A percentile compares a stretch with the other conserved stretches of the same genome.
Evolutionary conservation across 345 rosid species (phyloP).

Genomic region (Abelmoschus esculentus): DNA sequence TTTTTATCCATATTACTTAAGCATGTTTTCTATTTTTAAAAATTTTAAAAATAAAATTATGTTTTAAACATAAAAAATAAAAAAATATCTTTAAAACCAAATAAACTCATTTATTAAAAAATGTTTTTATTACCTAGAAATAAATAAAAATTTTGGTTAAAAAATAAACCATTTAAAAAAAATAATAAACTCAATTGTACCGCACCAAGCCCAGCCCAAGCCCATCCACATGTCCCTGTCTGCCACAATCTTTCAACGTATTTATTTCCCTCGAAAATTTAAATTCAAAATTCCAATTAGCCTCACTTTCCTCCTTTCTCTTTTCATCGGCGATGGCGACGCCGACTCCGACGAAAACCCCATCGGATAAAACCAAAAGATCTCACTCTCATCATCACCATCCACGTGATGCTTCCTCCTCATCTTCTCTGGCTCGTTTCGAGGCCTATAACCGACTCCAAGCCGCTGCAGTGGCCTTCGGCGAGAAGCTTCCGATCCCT

Average conservation of each 20-base stretch:
- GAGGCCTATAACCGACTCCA: conserved; percentile 93
- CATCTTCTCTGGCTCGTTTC: conserved; percentile 46
- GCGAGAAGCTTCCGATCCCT: too few relatives aligned
- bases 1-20: too few relatives aligned
- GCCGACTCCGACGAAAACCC: conserved; percentile 59
- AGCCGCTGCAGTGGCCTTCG: conserved; percentile 37
- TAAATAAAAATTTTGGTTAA: too few relatives aligned
- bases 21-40: too few relatives aligned
- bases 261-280: neutral
- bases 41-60: too few relatives aligned
- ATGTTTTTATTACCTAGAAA: too few relatives aligned
- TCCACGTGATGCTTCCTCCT: conserved; percentile 17
- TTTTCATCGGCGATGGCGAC: conserved; percentile 41
- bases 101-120: too few relatives aligned
- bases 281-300: neutral
- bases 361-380: conserved; percentile 30
- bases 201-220: neutral
- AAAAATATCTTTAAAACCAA: too few relatives aligned
- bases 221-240: neutral
- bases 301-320: neutral
- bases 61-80: too few relatives aligned
- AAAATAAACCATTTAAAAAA: too few relatives aligned
- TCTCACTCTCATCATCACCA: conserved; percentile 24
- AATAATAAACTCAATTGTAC: neutral
- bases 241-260: neutral